Conservation (phyloP, 169 alveolate species). For the Plasmodium ovale region DNA sequence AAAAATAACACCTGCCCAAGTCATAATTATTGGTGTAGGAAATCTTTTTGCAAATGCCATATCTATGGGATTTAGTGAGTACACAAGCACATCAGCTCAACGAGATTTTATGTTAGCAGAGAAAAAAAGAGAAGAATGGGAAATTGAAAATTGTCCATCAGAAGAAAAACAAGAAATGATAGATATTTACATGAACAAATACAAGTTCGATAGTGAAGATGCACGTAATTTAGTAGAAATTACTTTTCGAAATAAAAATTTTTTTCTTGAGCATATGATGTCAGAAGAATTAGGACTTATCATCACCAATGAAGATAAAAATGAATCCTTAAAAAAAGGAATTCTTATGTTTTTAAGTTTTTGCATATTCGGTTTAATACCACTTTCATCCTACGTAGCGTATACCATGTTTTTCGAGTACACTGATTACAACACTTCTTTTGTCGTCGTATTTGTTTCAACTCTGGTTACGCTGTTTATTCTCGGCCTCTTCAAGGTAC, state of each 20-base stretch:
- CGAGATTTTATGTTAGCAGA: conserved; percentile 80
- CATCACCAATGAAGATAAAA: conserved; percentile 82
- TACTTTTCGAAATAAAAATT: conserved; percentile 88
- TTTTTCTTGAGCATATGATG: conserved; percentile 93
- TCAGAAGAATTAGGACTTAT: conserved; percentile 92
- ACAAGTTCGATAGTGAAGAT: conserved; percentile 89
- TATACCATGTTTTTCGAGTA: conserved; percentile 62
- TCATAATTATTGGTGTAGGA: conserved; percentile 90
- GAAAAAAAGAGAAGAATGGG: conserved; percentile 83
- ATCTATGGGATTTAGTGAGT: conserved; percentile 93
- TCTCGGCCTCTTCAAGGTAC: conserved; percentile 85
- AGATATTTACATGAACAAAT: conserved; percentile 88
- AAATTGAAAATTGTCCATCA: conserved; percentile 92
- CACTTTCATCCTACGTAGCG: conserved; percentile 89
- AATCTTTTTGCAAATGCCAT: conserved; percentile 92
- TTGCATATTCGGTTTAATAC: conserved; percentile 89
- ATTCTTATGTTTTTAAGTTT: conserved; percentile 90
- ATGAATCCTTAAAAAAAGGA: conserved; percentile 86
- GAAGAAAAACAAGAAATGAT: conserved; percentile 91
- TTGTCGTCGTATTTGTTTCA: conserved; percentile 83
- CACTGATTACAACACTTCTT: conserved; percentile 77
- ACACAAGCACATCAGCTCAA: conserved; percentile 84
- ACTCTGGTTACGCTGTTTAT: conserved; percentile 83
- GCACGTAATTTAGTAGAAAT: conserved; percentile 90
- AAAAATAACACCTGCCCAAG: conserved; percentile 88